Base-by-base conservation (phyloP, 805 yeast species). In the Ogataea kodamae region DNA sequence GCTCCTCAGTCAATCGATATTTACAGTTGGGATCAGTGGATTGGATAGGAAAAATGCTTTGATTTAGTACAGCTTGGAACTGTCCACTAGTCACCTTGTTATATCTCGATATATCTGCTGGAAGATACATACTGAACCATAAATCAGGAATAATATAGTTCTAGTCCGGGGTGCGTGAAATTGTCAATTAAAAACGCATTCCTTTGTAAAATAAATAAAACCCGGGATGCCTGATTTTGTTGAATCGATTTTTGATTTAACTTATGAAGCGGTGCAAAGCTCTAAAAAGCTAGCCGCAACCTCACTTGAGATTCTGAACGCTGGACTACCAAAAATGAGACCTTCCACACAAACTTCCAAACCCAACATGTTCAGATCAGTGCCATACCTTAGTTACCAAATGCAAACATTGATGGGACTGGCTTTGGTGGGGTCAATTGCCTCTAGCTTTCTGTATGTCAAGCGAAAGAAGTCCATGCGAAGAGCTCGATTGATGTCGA, bases 401-500 rank as follows among this genome's bases (percentile, higher is more conserved):
- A n/a, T n/a, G n/a, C n/a, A n/a, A n/a, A n/a, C n/a, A n/a, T n/a
- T n/a, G n/a, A n/a, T n/a, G n/a, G n/a, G n/a, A n/a, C n/a, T n/a
- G n/a, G n/a, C n/a, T n/a, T n/a, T n/a, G n/a, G n/a, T n/a, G n/a
- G n/a, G n/a, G n/a, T n/a, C n/a, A n/a, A n/a, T n/a, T n/a, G n/a
- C n/a, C n/a, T n/a, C n/a, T n/a, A n/a, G n/a, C n/a, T n/a, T n/a
- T n/a, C n/a, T n/a, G n/a, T n/a, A n/a, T n/a, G n/a, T n/a, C n/a
- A n/a, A n/a, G n/a, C n/a, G n/a, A n/a, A n/a, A n/a, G n/a, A n/a
- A n/a, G n/a, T n/a, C 17, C 14, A 25, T 25, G 9, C 61, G 90
- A 47, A 62, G 78, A 38, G 94, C 88, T 1, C 67, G 70, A 5
- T 69, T 77, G 39, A 64, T 86, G 19, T 47, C 70, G 5, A 78